Conservation (phyloP, 495 filamentous ascomycete species). For the Chaetomidium leptoderma region DNA sequence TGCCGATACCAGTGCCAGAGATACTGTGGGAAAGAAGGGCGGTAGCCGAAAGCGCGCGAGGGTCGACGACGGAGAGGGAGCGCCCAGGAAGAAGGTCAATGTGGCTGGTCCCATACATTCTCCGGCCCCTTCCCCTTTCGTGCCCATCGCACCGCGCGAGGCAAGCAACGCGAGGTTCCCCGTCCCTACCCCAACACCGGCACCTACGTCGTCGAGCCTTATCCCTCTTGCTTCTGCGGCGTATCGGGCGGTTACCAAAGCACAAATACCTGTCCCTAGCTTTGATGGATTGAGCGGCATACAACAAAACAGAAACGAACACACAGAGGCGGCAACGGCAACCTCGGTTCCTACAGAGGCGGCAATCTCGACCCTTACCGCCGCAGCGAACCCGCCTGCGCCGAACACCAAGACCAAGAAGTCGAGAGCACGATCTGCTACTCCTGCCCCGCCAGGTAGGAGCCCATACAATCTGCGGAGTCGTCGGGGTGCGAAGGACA, state of each 20-base stretch:
- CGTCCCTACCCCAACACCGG: neutral
- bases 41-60: neutral
- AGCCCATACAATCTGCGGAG: slow-evolving; percentile 16
- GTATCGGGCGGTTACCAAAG: neutral
- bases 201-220: neutral
- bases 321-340: no score
- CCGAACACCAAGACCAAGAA: neutral
- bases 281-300: neutral
- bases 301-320: neutral
- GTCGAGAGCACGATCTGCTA: neutral
- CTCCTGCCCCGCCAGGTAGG: neutral
- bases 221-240: neutral
- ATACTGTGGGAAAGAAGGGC: neutral
- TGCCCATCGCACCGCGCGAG: neutral
- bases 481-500: neutral
- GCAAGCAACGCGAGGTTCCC: neutral
- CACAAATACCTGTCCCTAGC: neutral
- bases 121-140: neutral
- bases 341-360: no score
- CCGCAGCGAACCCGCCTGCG: neutral
- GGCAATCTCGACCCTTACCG: neutral
- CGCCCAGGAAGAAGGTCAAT: neutral
- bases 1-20: neutral
- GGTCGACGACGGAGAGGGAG: neutral
- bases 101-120: neutral